Evolutionary conservation across 192 early-diverging fungal species (phyloP).

Genomic region (Gryganskiella cystojenkinii): DNA sequence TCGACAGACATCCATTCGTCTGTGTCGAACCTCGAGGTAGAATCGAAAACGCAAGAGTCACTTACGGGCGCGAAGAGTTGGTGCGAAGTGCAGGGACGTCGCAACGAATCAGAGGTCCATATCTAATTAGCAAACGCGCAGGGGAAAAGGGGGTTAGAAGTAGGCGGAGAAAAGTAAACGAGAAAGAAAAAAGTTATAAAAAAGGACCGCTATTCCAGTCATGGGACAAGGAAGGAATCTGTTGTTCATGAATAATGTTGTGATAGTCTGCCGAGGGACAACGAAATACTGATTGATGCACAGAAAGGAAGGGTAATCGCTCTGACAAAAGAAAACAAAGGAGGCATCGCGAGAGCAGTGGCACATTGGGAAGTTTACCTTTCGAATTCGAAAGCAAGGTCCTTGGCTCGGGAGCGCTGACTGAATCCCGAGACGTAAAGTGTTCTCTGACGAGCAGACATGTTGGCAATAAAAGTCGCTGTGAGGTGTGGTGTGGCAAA

Average conservation of each 20-base stretch:
- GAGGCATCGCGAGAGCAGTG: not conserved
- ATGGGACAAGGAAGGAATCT: not conserved
- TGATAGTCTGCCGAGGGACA: too few relatives aligned
- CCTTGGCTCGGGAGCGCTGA: constrained; percentile 80
- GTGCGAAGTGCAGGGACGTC: constrained; percentile 77
- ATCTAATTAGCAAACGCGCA: constrained; percentile 57
- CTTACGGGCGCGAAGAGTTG: constrained; percentile 58
- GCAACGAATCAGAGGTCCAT: constrained; percentile 83
- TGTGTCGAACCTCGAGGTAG: not conserved
- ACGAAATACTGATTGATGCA: too few relatives aligned
- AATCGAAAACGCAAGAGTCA: constrained; percentile 57
- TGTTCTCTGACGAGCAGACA: constrained; percentile 62
- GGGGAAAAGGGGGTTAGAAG: not conserved
- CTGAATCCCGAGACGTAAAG: constrained; percentile 86
- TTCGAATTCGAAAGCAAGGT: constrained; percentile 94
- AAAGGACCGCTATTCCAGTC: not conserved
- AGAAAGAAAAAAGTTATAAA: constrained; percentile 3
- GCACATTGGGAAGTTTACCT: constrained; percentile 60
- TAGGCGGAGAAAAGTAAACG: not conserved
- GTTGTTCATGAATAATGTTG: too few relatives aligned
- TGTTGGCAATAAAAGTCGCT: not conserved
- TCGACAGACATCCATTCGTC: not conserved
- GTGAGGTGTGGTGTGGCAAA: constrained; percentile 2
- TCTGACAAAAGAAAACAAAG: not conserved
- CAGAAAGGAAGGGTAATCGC: not conserved